These are phyloP conservation scores for Samsoniella hepiali DNA, from an alignment of 2,329 filamentous ascomycete genomes.

Conservation along the genomic window DNA sequence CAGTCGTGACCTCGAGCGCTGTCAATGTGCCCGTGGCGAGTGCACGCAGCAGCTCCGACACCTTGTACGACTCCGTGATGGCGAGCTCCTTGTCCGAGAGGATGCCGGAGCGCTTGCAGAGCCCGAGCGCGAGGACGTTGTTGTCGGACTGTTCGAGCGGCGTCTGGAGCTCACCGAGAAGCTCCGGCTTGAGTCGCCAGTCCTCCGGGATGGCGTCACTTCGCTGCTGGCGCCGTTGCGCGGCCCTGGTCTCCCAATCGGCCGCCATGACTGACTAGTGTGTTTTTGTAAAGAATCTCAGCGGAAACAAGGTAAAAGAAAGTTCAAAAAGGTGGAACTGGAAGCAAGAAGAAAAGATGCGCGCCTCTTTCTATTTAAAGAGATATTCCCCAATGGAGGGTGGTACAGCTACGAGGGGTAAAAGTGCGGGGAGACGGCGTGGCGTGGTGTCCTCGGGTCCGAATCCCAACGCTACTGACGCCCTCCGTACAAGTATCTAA, in stretches of 20 bases:
- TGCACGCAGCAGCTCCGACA: slow-evolving; percentile 33
- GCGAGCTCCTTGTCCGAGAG: slow-evolving; percentile 39
- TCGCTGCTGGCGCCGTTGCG: slow-evolving; percentile 14
- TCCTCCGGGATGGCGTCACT: slow-evolving; percentile 16
- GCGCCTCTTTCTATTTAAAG: no score
- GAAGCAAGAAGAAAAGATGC: no score
- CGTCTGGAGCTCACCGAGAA: slow-evolving; percentile 8
- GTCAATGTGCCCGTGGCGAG: slow-evolving; percentile 33
- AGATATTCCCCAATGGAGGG: no score
- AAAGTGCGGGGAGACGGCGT: not conserved
- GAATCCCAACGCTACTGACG: not conserved
- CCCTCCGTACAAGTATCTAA: no score
- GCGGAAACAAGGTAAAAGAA: no score
- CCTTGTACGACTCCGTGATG: slow-evolving; percentile 43
- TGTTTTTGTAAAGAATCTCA: not conserved
- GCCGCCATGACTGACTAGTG: not conserved
- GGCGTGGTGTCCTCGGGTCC: not conserved
- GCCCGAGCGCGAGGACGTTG: slow-evolving; percentile 20
- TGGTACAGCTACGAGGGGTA: no score
- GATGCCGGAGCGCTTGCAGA: slow-evolving; percentile 32
- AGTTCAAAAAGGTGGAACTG: not conserved
- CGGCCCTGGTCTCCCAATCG: slow-evolving; percentile 10
- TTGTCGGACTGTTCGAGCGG: slow-evolving; percentile 19
- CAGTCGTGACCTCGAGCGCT: slow-evolving; percentile 35
- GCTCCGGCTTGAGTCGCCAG: slow-evolving; percentile 18